phyloP scores from a whole-genome alignment of 225 moss, liverwort and hornwort species.

The Sphagnum tenellum region DNA sequence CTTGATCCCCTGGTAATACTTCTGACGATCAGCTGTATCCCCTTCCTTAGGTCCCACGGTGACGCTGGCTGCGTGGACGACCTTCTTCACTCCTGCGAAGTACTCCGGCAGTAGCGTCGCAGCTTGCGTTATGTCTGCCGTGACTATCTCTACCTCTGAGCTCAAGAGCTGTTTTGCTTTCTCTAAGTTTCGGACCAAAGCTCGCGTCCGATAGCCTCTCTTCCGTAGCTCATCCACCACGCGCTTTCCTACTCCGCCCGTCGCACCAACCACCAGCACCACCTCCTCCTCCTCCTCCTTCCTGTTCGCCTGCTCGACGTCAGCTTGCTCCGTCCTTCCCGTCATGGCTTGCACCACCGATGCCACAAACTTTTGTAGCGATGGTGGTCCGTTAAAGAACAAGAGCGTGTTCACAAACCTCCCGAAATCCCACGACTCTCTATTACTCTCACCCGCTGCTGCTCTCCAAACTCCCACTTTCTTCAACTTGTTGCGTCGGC shows the following conservation, averaged over 20 bases:
- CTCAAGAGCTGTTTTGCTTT: conserved; percentile 64
- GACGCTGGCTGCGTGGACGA: conserved; percentile 51
- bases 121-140: conserved; percentile 75
- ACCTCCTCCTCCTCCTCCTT: conserved; percentile 21
- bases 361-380: conserved; percentile 43
- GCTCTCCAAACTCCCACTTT: no score
- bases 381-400: conserved; percentile 65
- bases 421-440: conserved; percentile 69
- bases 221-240: conserved; percentile 68
- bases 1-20: conserved; percentile 87
- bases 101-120: conserved; percentile 77
- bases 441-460: conserved; percentile 15
- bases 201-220: conserved; percentile 68
- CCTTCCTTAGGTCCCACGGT: conserved; percentile 84
- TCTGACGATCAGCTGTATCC: conserved; percentile 72
- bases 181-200: conserved; percentile 64
- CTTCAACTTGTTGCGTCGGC: no score
- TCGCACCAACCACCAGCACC: conserved; percentile 80
- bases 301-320: neutral
- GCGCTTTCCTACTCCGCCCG: conserved; percentile 90
- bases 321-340: conserved; percentile 2
- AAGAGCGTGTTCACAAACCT: conserved; percentile 63
- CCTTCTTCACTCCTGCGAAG: conserved; percentile 67
- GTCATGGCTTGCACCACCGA: conserved; percentile 26
- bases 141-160: conserved; percentile 59